Evolutionary conservation across 768 basidiomycete genomes (phyloP).

Genomic region (Symmetrospora coprosmae): DNA sequence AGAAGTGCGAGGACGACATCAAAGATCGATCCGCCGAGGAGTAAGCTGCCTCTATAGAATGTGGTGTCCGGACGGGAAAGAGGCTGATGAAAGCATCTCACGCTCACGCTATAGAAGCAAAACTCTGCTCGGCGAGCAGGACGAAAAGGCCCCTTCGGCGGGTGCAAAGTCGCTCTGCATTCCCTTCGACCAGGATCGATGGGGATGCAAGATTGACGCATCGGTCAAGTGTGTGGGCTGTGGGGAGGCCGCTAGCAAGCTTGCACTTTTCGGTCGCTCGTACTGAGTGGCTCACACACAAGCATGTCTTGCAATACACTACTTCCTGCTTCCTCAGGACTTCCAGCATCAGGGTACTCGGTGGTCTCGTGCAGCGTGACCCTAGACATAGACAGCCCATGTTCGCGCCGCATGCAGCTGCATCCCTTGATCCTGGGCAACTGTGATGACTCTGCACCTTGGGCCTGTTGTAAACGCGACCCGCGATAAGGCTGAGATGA

Average conservation of each 20-base stretch:
- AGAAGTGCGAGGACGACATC: conserved; percentile 91
- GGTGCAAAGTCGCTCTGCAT: conserved; percentile 95
- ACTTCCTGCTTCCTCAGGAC: no score
- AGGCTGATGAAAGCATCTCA: no score
- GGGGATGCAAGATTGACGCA: conserved; percentile 62
- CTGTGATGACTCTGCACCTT: no score
- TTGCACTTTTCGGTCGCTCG: conserved; percentile 90
- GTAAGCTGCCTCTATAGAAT: conserved; percentile 42
- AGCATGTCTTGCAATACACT: no score
- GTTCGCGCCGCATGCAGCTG: no score
- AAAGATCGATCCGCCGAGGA: conserved; percentile 79
- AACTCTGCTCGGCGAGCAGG: conserved; percentile 41
- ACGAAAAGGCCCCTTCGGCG: conserved; percentile 89
- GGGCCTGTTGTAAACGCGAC: no score
- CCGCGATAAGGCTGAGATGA: no score
- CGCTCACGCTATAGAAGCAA: not conserved
- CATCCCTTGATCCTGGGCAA: no score
- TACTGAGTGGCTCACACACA: no score
- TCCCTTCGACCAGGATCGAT: conserved; percentile 80
- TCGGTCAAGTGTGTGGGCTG: conserved; percentile 84
- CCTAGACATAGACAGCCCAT: no score
- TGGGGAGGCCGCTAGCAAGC: conserved; percentile 53
- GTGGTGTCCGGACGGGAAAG: not conserved
- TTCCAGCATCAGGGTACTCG: no score
- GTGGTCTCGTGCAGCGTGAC: no score